Base-by-base conservation (phyloP, 805 yeast genomes). In the Teunomyces funiuensis region DNA sequence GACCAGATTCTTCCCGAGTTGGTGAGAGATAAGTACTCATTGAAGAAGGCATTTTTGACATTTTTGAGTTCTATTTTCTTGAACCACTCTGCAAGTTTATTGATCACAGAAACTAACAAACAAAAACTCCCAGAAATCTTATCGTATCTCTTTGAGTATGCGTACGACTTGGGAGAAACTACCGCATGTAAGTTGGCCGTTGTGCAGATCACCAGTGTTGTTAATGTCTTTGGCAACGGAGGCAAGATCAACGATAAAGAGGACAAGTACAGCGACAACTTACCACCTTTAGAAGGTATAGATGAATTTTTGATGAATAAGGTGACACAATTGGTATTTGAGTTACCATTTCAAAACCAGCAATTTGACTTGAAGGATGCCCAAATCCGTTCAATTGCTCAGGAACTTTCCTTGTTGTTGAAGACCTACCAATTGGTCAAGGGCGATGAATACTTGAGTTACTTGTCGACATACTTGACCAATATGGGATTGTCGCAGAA, bases 61-160 rank as follows among this genome's bases (percentile, higher is more conserved):
- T 77, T 90, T 49, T 56, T 93, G 37, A 78, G 83, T 53, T 75
- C 85, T 15, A 63, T 93, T 29, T 74, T 86, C 14, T 76, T 85
- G 47, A 95, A 93, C 65, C 83, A 86, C 55, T 79, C 83, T 50
- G 80, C 91, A 13, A 83, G 95, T 40, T 68, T 93, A 42, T 77
- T 93, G 56, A 66, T 89, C 41, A 77, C 88, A 2, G 80, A 77
- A 44, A 76, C 79, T 31, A 88, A 88, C 60, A 78, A 79, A 55
- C 58, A 65, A 63, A 41, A 75, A 66, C 71, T 89, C 42, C 83
- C 84, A 5, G 66, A 66, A 10, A 72, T 88, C 9, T 67, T 89
- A 44, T 74, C 80, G 46, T 75, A 81, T 41, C 65, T 88, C 47
- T 69, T 89, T 41, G 80, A 75, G 42, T 84, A 79, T 58, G 79